Conservation (phyloP, 805 yeast genomes). For the Sugiyamaella floridensis region DNA sequence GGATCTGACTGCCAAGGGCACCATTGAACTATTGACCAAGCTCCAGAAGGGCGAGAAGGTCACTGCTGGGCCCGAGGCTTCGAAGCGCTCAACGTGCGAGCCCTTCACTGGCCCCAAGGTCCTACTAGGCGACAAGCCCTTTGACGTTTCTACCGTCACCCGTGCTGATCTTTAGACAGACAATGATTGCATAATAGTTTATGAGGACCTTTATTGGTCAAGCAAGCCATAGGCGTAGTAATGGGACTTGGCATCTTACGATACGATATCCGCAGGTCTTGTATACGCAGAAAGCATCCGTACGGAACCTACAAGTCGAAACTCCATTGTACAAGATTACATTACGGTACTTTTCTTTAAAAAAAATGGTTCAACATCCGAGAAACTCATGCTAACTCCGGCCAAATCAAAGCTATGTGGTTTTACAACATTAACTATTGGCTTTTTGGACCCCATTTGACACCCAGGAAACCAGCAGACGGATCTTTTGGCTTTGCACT, state of each 20-base stretch:
- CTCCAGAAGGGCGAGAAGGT: slow-evolving; percentile 58
- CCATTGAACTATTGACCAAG: slow-evolving; percentile 53
- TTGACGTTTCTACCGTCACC: slow-evolving; percentile 61
- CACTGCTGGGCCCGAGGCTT: slow-evolving; percentile 61
- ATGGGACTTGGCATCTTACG: not conserved
- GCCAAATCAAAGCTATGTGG: not conserved
- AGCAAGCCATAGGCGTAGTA: not conserved
- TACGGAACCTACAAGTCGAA: too few relatives aligned
- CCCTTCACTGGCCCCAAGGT: slow-evolving; percentile 66
- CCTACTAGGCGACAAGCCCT: slow-evolving; percentile 54
- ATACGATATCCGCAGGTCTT: not conserved
- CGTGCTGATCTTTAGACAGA: slow-evolving; percentile 54
- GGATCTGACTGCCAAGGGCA: slow-evolving; percentile 66
- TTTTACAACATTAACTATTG: not conserved
- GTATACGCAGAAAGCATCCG: not conserved
- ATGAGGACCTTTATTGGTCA: not conserved
- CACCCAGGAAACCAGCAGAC: slow-evolving; percentile 65
- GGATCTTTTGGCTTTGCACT: slow-evolving; percentile 43
- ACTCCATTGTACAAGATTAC: too few relatives aligned
- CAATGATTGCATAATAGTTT: not conserved
- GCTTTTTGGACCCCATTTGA: slow-evolving; percentile 73
- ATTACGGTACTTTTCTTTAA: too few relatives aligned
- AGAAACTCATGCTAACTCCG: not conserved
- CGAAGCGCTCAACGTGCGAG: slow-evolving; percentile 63
- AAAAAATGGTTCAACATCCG: too few relatives aligned